Conservation (phyloP, 2,329 filamentous ascomycete genomes). For the Epichloe amarillans region DNA sequence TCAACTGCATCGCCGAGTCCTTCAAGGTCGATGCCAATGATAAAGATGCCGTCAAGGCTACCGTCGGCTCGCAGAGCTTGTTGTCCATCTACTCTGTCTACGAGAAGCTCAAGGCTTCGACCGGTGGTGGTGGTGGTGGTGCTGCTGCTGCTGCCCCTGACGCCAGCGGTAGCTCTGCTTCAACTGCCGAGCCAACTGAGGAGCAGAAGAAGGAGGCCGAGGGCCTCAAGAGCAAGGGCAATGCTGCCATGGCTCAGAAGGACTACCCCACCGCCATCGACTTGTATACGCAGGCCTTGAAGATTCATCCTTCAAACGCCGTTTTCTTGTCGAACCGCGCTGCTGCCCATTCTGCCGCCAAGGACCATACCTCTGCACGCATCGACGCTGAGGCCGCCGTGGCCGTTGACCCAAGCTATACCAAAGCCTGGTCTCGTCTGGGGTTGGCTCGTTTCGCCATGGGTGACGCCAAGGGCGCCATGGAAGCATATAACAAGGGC, state of each 20-base stretch:
- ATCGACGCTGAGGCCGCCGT: slow-evolving; percentile 86
- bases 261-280: slow-evolving; percentile 76
- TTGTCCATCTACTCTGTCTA: slow-evolving; percentile 89
- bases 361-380: slow-evolving; percentile 72
- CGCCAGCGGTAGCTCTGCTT: slow-evolving; percentile 14
- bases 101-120: slow-evolving; percentile 69
- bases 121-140: slow-evolving; percentile 20
- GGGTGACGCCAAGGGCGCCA: slow-evolving; percentile 77
- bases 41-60: slow-evolving; percentile 56
- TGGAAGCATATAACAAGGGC: slow-evolving; percentile 87
- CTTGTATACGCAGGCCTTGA: slow-evolving; percentile 76
- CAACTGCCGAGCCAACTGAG: slow-evolving; percentile 26
- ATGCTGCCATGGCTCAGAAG: slow-evolving; percentile 89
- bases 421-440: slow-evolving; percentile 91
- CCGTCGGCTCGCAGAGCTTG: slow-evolving; percentile 76
- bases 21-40: slow-evolving; percentile 89
- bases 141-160: slow-evolving; percentile 22
- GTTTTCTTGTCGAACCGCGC: slow-evolving; percentile 98
- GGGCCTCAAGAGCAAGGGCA: slow-evolving; percentile 76
- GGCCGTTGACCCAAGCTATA: slow-evolving; percentile 78
- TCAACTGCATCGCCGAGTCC: slow-evolving; percentile 86
- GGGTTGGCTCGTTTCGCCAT: slow-evolving; percentile 86
- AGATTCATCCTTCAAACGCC: slow-evolving; percentile 70
- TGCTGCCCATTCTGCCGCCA: slow-evolving; percentile 75
- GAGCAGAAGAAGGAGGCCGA: slow-evolving; percentile 71